These are phyloP conservation scores for Fusarium poae DNA, from an alignment of 2,329 filamentous ascomycete species.

Conservation along the genomic window DNA sequence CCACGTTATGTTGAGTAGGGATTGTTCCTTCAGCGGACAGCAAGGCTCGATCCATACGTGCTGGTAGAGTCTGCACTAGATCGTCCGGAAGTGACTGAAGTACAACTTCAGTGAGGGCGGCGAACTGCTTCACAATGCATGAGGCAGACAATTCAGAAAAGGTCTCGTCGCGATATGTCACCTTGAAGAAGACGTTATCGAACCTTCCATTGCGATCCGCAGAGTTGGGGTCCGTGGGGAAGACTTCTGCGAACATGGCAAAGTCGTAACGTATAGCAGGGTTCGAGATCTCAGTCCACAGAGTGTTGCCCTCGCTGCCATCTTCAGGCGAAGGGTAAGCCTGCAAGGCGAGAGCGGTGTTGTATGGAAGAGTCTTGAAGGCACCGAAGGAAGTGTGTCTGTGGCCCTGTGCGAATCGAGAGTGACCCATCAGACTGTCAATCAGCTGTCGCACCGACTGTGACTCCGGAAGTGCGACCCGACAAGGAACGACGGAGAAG, in stretches of 20 bases:
- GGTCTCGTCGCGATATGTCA: conserved; percentile 22
- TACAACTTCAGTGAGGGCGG: neutral
- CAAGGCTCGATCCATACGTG: neutral
- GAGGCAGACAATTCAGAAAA: conserved; percentile 9
- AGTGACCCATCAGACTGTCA: neutral
- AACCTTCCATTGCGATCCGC: conserved; percentile 6
- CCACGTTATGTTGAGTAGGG: neutral
- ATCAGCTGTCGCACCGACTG: conserved; percentile 7
- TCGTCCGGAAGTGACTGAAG: neutral
- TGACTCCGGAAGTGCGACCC: conserved; percentile 1
- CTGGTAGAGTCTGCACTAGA: conserved; percentile 12
- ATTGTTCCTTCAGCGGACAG: conserved; percentile 23
- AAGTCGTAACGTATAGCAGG: conserved; percentile 35
- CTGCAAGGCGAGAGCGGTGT: conserved; percentile 28
- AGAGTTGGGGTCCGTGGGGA: conserved; percentile 5
- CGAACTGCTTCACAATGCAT: conserved; percentile 23
- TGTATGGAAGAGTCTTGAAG: conserved; percentile 33
- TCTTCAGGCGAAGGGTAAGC: neutral
- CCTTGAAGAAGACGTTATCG: conserved; percentile 21
- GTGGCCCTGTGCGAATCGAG: conserved; percentile 6
- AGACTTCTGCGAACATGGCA: conserved; percentile 30
- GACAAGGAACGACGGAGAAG: conserved; percentile 28
- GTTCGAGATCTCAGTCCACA: conserved; percentile 17
- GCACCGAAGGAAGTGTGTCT: conserved; percentile 19
- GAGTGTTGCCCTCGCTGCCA: fast-evolving